Evolutionary conservation across 306 rosid species (phyloP).

Genomic region (Lotus japonicus): DNA sequence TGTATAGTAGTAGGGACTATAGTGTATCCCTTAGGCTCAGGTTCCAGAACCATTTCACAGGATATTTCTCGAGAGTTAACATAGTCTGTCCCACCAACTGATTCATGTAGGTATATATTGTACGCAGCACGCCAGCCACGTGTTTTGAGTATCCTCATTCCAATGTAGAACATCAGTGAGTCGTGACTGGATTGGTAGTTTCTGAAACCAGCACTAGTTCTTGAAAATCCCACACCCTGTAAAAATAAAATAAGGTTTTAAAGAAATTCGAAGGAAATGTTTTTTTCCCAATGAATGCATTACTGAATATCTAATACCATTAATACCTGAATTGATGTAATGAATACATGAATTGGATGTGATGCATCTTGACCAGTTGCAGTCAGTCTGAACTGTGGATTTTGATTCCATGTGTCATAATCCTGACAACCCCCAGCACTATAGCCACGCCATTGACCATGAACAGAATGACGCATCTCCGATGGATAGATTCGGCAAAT

Average conservation of each 20-base stretch:
- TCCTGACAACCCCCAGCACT: slow-evolving; percentile 99
- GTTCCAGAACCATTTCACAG: slow-evolving; percentile 97
- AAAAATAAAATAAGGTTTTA: slow-evolving; percentile 11
- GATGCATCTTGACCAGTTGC: slow-evolving; percentile 96
- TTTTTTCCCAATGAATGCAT: neutral
- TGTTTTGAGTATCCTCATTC: slow-evolving; percentile 98
- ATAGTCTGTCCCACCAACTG: slow-evolving; percentile 96
- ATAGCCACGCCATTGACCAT: slow-evolving; percentile 96
- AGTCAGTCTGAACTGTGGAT: slow-evolving; percentile 92
- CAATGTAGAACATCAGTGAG: slow-evolving; percentile 93
- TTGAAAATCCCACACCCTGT: slow-evolving; percentile 98
- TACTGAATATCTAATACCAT: neutral
- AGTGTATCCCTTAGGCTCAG: slow-evolving; percentile 97
- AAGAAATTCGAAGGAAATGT: neutral
- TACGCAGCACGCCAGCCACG: slow-evolving; percentile 93
- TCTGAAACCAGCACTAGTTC: slow-evolving; percentile 92
- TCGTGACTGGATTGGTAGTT: slow-evolving; percentile 98
- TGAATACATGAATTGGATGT: slow-evolving; percentile 84
- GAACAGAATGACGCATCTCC: slow-evolving; percentile 94
- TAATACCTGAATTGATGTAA: slow-evolving; percentile 89
- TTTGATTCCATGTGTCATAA: slow-evolving; percentile 96
- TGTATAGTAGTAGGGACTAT: slow-evolving; percentile 98
- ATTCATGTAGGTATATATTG: slow-evolving; percentile 93
- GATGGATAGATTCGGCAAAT: slow-evolving; percentile 92
- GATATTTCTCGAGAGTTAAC: slow-evolving; percentile 98